phyloP scores from a whole-genome alignment of 2,329 filamentous ascomycete genomes.

The Chaetomium olivaceum region DNA sequence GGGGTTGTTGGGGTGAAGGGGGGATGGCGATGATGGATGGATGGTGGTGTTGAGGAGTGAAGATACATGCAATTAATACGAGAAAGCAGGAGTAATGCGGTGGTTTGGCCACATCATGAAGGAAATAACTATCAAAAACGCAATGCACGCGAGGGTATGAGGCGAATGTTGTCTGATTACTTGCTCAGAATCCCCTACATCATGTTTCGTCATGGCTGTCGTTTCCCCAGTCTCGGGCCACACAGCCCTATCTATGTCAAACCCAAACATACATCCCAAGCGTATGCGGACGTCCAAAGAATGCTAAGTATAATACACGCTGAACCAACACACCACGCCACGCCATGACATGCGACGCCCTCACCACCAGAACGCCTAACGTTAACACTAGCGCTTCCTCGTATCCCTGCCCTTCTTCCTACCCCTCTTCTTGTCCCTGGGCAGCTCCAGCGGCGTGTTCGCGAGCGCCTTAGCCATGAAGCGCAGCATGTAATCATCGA shows the following conservation, averaged over 20 bases:
- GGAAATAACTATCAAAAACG: neutral
- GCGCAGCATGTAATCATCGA: constrained; percentile 75
- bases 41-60: neutral
- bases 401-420: constrained; percentile 62
- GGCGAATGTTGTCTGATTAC: neutral
- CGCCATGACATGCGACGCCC: neutral
- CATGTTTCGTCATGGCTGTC: neutral
- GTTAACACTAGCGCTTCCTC: constrained; percentile 46
- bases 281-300: neutral
- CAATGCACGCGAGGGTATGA: neutral
- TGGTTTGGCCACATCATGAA: neutral
- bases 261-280: neutral
- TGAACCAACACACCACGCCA: neutral
- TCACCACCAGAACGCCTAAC: neutral
- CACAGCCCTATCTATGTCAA: neutral
- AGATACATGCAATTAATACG: too few species aligned
- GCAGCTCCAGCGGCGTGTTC: constrained; percentile 61
- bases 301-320: constrained; percentile 13
- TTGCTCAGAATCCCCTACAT: neutral
- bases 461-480: constrained; percentile 65
- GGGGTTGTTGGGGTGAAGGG: neutral
- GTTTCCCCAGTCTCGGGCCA: neutral
- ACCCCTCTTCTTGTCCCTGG: constrained; percentile 64
- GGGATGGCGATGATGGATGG: neutral
- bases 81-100: neutral